These are phyloP conservation scores for Fusarium poae DNA, from an alignment of 2,329 filamentous ascomycete species.

Conservation along the genomic window DNA sequence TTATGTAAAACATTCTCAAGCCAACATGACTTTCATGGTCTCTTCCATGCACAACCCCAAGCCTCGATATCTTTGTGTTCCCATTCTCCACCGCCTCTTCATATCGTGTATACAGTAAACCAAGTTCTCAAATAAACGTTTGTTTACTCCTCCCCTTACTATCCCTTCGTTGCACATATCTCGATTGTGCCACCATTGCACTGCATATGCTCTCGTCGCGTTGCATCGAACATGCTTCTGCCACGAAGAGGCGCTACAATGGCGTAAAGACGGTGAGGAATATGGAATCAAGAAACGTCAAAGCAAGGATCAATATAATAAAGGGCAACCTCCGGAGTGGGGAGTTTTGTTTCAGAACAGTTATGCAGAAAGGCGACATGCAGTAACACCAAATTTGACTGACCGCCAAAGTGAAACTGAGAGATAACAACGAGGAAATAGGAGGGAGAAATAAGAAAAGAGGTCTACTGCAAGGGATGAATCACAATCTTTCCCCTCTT, in stretches of 20 bases:
- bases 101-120: slow-evolving; percentile 4
- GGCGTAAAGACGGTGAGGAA: slow-evolving; percentile 41
- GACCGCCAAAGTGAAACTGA: slow-evolving; percentile 24
- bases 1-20: background rate
- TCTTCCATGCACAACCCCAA: slow-evolving; percentile 3
- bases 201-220: slow-evolving; percentile 26
- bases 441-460: background rate
- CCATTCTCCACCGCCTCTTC: slow-evolving; percentile 36
- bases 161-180: slow-evolving; percentile 43
- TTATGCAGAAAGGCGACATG: slow-evolving; percentile 41
- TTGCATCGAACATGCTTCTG: slow-evolving; percentile 24
- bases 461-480: slow-evolving; percentile 24
- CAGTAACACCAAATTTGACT: slow-evolving; percentile 36
- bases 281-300: background rate
- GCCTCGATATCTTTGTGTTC: slow-evolving; percentile 2
- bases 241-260: slow-evolving; percentile 19
- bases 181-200: slow-evolving; percentile 47
- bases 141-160: background rate
- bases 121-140: slow-evolving; percentile 19
- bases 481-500: slow-evolving; percentile 1
- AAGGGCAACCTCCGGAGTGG: slow-evolving; percentile 9
- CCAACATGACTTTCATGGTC: background rate
- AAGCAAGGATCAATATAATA: slow-evolving; percentile 1
- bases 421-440: slow-evolving; percentile 1
- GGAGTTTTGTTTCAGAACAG: slow-evolving; percentile 34